Evolutionary conservation across 179 eudicot genomes (phyloP), one percentile per base, ranked within the genome.

Genomic region (Nepenthes alata): DNA sequence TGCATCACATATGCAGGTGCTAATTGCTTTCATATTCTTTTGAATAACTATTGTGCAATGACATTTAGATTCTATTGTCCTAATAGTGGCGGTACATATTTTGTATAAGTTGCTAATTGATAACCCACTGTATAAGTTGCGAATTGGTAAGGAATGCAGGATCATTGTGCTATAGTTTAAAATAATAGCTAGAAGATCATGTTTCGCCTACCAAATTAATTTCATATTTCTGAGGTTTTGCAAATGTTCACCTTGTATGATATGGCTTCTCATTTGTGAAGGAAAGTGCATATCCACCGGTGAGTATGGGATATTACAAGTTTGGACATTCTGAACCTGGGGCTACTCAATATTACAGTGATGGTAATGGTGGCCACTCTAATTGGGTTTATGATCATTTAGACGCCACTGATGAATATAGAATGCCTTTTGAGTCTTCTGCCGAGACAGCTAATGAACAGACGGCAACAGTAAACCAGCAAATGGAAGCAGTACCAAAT

Each of bases 271-370:
- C 49, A 57, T 37, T 59, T 76, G 56, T 76, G 56, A 83, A 89
- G 96, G 89, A 85, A 4, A 41, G 5, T 72, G 67, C 69, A 51
- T 81, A 84, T 63, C 78, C 94, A 48, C 68, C 88, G 57, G 70
- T 72, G 53, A 83, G 73, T 48, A 62, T 77, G 16, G 83, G 78
- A 41, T 64, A 73, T 59, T 89, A 84, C 86, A 89, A 89, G 66
- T 86, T 77, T 72, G 90, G 84, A 47, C 81, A 77, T 67, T 77
- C 81, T 55, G 94, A 82, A 49, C 82, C 85, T 11, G 85, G 85
- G 60, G 71, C 73, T 67, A 63, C 78, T 58, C 81, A 89, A 5
- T 85, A 78, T 70, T 85, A 80, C 73, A 80, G 64, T 65, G 77
- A 77, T 67, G 62, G 73, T 56, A 72, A 62, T 65, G 77, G 75